These are phyloP conservation scores for Kazachstania taianensis DNA, from an alignment of 805 yeast genomes.

Conservation along the genomic window DNA sequence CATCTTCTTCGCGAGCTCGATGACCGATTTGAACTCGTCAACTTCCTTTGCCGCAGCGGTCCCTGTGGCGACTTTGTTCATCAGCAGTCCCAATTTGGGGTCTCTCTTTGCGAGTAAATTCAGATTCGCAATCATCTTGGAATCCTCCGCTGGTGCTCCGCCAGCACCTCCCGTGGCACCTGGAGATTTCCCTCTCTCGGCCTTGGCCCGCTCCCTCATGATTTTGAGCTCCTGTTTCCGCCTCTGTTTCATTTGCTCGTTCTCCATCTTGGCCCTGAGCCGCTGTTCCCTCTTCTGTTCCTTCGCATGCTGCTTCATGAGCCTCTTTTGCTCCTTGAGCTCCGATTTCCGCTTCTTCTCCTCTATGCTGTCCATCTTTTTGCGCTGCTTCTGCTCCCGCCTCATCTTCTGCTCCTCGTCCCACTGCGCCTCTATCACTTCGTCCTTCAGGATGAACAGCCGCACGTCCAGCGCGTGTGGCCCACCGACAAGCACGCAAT, in stretches of 20 bases:
- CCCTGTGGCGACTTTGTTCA: slow-evolving; percentile 83
- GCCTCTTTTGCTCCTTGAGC: slow-evolving; percentile 20
- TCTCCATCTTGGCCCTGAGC: slow-evolving; percentile 10
- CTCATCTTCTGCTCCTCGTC: slow-evolving; percentile 32
- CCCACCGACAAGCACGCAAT: slow-evolving; percentile 61
- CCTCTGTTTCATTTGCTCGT: slow-evolving; percentile 16
- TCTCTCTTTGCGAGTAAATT: slow-evolving; percentile 75
- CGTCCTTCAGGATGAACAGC: slow-evolving; percentile 78
- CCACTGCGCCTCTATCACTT: slow-evolving; percentile 45
- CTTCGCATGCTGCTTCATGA: slow-evolving; percentile 19
- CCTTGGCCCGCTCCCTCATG: not conserved
- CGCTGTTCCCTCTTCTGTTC: slow-evolving; percentile 16
- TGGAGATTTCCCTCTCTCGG: not conserved
- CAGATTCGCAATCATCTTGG: slow-evolving; percentile 74
- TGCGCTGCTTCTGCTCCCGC: slow-evolving; percentile 30
- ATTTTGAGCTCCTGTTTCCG: slow-evolving; percentile 15
- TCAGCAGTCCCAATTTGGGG: slow-evolving; percentile 52
- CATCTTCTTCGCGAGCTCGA: slow-evolving; percentile 68
- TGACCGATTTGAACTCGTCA: slow-evolving; percentile 67
- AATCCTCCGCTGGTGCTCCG: slow-evolving; percentile 30
- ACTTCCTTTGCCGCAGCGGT: slow-evolving; percentile 65
- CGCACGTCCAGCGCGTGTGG: slow-evolving; percentile 76
- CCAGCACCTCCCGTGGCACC: not conserved
- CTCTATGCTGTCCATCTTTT: slow-evolving; percentile 29
- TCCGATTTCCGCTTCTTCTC: slow-evolving; percentile 19